A percentile compares a stretch with the other conserved stretches of the same genome.
phyloP scores from a whole-genome alignment of 352 stramenopile genomes.

The Pythium aquatile region DNA sequence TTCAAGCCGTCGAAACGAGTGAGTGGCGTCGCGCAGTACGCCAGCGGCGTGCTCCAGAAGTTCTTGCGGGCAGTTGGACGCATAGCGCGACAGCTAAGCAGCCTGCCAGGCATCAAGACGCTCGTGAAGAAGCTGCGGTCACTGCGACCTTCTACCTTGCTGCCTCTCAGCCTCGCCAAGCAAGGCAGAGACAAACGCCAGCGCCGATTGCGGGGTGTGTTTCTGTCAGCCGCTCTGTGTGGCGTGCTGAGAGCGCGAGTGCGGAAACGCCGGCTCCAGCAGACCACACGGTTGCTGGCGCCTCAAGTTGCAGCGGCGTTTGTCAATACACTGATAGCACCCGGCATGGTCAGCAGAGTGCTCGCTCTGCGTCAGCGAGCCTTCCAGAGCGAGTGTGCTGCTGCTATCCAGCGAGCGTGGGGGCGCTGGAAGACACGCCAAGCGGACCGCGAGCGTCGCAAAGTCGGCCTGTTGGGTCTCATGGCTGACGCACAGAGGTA shows the following conservation, averaged over 20 bases:
- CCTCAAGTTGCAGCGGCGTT: background rate
- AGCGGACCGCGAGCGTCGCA: background rate
- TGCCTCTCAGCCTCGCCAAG: background rate
- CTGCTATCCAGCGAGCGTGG: constrained; percentile 8
- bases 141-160: background rate
- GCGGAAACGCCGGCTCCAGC: background rate
- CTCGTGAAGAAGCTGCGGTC: background rate
- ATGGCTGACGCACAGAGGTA: background rate
- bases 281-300: background rate
- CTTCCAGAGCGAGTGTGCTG: background rate
- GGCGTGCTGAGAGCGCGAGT: background rate
- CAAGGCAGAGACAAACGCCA: background rate
- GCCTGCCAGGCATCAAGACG: background rate
- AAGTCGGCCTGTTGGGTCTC: constrained; percentile 1
- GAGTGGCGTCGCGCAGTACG: background rate
- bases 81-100: background rate
- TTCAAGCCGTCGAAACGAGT: background rate
- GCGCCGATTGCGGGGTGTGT: background rate
- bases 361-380: background rate
- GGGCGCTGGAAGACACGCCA: background rate
- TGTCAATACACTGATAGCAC: background rate
- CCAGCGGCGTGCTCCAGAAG: background rate
- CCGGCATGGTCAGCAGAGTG: background rate
- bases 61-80: background rate
- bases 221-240: background rate